Conservation (phyloP, 164 flowering plant species). For the Kalanchoe fedtschenkoi region DNA sequence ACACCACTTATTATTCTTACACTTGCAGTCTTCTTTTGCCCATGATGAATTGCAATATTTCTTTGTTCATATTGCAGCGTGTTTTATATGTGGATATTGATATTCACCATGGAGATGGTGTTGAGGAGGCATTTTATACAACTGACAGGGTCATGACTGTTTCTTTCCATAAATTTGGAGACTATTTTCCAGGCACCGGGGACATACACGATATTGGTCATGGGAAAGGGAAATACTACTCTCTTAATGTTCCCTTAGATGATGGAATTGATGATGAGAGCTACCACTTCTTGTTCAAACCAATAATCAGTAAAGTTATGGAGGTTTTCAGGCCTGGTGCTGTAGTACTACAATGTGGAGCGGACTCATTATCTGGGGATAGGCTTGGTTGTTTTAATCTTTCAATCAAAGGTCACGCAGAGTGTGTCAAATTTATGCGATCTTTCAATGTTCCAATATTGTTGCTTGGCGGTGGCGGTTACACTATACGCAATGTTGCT, state of each 20-base stretch:
- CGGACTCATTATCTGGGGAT: conserved; percentile 7
- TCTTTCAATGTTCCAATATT: conserved; percentile 8
- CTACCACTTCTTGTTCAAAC: conserved; percentile 5
- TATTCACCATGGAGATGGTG: conserved; percentile 12
- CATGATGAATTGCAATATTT: not conserved
- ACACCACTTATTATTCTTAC: not conserved
- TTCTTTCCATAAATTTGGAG: conserved; percentile 9
- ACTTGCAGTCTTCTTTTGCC: not conserved
- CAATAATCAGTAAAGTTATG: conserved; percentile 8
- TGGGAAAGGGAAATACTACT: conserved; percentile 9
- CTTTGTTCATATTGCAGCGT: conserved; percentile 4
- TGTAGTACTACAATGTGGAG: conserved; percentile 9
- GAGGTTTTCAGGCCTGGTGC: conserved; percentile 7
- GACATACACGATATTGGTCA: conserved; percentile 6
- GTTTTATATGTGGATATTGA: conserved; percentile 10
- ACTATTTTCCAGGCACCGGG: conserved; percentile 10
- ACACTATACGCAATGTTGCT: conserved; percentile 9
- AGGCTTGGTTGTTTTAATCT: conserved; percentile 9
- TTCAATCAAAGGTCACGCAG: conserved; percentile 9
- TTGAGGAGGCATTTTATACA: conserved; percentile 10
- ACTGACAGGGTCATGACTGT: conserved; percentile 13
- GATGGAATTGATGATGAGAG: conserved; percentile 10
- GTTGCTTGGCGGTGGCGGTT: conserved; percentile 9
- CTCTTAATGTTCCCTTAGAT: conserved; percentile 11
- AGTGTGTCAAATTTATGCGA: conserved; percentile 9